These are phyloP conservation scores for Catharanthus roseus DNA, from an alignment of 257 asterid species.

Conservation along the genomic window DNA sequence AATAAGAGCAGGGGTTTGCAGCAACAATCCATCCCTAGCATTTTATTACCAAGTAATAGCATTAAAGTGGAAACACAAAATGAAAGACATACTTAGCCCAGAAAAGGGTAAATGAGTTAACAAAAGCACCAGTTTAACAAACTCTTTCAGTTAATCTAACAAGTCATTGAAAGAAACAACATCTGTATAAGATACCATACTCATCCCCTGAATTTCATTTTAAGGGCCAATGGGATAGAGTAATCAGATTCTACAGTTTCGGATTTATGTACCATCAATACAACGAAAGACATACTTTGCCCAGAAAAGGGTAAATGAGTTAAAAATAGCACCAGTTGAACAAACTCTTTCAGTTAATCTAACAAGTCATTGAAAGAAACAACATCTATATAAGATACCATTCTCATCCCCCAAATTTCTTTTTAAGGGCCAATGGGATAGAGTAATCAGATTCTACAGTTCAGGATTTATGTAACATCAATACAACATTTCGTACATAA, in stretches of 20 bases:
- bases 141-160: not conserved
- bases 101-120: not conserved
- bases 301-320: not conserved
- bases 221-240: not conserved
- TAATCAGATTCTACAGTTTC: not conserved
- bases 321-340: not conserved
- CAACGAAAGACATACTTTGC: not conserved
- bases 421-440: not conserved
- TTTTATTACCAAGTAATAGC: not conserved
- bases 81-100: not conserved
- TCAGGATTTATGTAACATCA: too few relatives aligned
- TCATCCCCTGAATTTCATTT: not conserved
- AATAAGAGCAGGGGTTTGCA: not conserved
- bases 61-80: not conserved
- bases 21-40: not conserved
- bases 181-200: not conserved
- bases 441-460: not conserved
- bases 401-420: not conserved
- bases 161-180: not conserved
- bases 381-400: not conserved
- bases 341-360: not conserved
- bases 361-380: not conserved
- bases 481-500: not conserved
- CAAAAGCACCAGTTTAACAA: not conserved
- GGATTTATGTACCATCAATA: too few relatives aligned